These are phyloP conservation scores for Colletotrichum orbiculare DNA, from an alignment of 2,329 filamentous ascomycete species.

Conservation along the genomic window DNA sequence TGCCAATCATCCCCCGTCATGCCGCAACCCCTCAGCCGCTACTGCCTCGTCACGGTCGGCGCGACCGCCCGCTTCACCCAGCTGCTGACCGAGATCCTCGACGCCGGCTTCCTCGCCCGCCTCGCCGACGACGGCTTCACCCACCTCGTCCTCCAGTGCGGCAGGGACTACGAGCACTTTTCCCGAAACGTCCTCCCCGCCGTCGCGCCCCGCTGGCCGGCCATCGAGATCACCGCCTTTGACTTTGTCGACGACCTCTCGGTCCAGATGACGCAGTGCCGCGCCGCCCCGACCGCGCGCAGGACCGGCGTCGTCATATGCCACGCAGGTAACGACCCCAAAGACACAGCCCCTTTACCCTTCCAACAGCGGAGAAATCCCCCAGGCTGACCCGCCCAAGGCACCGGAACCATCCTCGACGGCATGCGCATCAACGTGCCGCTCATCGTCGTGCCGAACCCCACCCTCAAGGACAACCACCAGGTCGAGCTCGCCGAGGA, in stretches of 20 bases:
- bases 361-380: background rate
- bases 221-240: conserved; percentile 69
- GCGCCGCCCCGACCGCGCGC: conserved; percentile 56
- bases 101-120: conserved; percentile 69
- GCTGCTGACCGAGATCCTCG: conserved; percentile 75
- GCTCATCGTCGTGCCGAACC: conserved; percentile 91
- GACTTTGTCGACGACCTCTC: conserved; percentile 73
- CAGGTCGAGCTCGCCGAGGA: conserved; percentile 87
- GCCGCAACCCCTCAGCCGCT: conserved; percentile 39
- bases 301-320: conserved; percentile 81
- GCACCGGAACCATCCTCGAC: conserved; percentile 89
- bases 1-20: conserved; percentile 4
- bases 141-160: conserved; percentile 83
- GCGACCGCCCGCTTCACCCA: conserved; percentile 86
- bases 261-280: conserved; percentile 67
- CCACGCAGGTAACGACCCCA: conserved; percentile 77
- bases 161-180: conserved; percentile 72
- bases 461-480: conserved; percentile 85
- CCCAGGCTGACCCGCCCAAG: conserved; percentile 56
- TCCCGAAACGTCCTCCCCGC: conserved; percentile 41
- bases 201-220: conserved; percentile 42
- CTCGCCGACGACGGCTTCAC: conserved; percentile 73
- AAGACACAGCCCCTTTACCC: too few relatives aligned
- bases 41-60: conserved; percentile 90
- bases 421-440: conserved; percentile 79